Base-by-base conservation (phyloP, 176 grass and related monocot genomes). In the Cymbopogon citratus region DNA sequence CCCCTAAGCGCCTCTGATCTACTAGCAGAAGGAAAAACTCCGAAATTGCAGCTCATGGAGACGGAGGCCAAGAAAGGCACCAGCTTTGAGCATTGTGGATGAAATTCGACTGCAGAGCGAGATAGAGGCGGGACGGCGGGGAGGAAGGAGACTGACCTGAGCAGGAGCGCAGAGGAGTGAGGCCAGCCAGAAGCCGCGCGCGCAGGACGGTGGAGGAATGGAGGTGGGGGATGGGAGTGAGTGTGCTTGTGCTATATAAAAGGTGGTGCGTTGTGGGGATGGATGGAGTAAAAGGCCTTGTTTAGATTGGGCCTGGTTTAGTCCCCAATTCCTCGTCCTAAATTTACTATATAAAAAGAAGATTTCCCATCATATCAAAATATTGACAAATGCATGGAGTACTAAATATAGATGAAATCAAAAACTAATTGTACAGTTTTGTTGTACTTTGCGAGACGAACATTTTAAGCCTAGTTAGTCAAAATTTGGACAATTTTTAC, bases 91-190 rank as follows among this genome's bases (percentile, higher is more conserved):
- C 84, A 87, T 63, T 70, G 16, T n/a, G 35, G 9, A 10, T 23
- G 52, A 1, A 73, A 39, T 24, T 61, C 21, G 41, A 52, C 36
- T 77, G 39, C 64, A 40, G 73, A 23, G 57, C 5, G 16, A 19
- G 39, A 25, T 38, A 9, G 66, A 51, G 25, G 71, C 11, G 57
- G 71, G 71, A 45, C 35, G 18, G 6, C 60, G 9, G 69, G 61
- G 12, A 3, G 21, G 21, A 10, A 64, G 76, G 64, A 76, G 54
- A 91, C 90, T 76, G 81, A 97, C 94, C 94, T 93, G 77, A 81
- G 82, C 64, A 46, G 76, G 81, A 84, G 86, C 40, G 81, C 63
- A 60, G 69, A 69, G 85, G 59, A 78, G 81, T 60, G 81, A 86
- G 60, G 80, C 62, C 65, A 66, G 77, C 35, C 38, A 10, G 38